phyloP scores from a whole-genome alignment of 139 green algal genomes.

The Eudorina sp. region DNA sequence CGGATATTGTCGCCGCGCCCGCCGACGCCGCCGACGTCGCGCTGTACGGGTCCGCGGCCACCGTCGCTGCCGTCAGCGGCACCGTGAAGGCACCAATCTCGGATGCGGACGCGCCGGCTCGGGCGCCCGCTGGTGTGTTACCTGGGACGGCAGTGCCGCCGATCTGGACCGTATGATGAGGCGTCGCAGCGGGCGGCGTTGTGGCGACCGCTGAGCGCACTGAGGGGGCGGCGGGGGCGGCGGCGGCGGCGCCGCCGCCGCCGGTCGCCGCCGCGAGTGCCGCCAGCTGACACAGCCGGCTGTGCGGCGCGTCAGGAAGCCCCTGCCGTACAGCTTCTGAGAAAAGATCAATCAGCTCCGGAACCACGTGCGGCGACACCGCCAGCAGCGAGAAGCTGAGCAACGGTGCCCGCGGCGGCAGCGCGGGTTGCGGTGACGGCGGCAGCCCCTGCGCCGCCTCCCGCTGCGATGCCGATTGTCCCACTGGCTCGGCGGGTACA shows the following conservation, averaged over 20 bases:
- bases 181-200: too few species aligned
- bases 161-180: too few species aligned
- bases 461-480: too few species aligned
- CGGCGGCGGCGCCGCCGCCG: neutral
- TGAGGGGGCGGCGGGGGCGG: neutral
- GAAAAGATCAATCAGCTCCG: neutral
- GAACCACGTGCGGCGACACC: slow-evolving; percentile 24
- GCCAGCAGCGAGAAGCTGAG: neutral
- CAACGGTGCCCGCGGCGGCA: neutral
- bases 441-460: too few species aligned
- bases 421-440: too few species aligned
- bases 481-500: too few species aligned
- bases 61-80: neutral
- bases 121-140: neutral
- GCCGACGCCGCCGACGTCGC: neutral
- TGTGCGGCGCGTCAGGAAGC: neutral
- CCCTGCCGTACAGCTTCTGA: neutral
- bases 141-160: too few species aligned
- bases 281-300: neutral
- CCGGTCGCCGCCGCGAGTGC: neutral
- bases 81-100: neutral
- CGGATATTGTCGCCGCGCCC: too few species aligned
- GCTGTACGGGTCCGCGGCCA: neutral
- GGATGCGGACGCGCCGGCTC: neutral
- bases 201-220: neutral